These are phyloP conservation scores for Globisporangium parvum DNA, from an alignment of 352 stramenopile genomes.

Conservation along the genomic window DNA sequence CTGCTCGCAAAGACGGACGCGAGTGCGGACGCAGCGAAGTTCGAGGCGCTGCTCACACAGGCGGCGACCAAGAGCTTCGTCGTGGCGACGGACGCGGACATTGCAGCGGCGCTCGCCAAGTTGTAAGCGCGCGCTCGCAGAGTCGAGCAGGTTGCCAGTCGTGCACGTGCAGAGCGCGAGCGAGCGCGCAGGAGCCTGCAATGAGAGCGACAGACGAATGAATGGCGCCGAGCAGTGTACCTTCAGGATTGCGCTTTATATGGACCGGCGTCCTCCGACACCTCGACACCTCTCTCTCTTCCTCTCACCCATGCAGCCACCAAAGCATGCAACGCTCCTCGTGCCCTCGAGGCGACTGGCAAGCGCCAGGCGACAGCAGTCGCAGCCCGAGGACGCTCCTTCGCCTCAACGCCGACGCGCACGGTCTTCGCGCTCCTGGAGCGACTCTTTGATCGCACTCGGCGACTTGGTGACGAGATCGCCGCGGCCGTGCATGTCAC, in stretches of 20 bases:
- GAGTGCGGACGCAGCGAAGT: constrained; percentile 46
- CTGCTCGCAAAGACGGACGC: constrained; percentile 49
- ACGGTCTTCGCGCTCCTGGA: constrained; percentile 16
- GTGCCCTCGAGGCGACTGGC: no score
- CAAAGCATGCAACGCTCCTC: no score
- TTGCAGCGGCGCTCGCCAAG: constrained; percentile 51
- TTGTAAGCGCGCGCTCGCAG: constrained; percentile 28
- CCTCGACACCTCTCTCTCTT: not conserved
- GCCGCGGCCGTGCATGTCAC: not conserved
- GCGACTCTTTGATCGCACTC: constrained; percentile 20
- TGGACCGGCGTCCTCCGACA: no score
- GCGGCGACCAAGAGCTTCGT: constrained; percentile 62
- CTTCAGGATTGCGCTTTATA: no score
- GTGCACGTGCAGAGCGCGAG: not conserved
- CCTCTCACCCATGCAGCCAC: no score
- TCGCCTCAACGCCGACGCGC: no score
- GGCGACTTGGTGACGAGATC: constrained; percentile 19
- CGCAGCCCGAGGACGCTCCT: no score
- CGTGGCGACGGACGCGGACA: constrained; percentile 53
- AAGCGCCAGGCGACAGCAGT: no score
- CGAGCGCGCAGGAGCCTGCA: not conserved
- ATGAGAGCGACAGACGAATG: no score
- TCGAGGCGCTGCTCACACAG: constrained; percentile 56
- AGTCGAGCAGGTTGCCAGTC: not conserved
- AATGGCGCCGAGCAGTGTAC: no score